These are phyloP conservation scores for Pseudevernia furfuracea DNA, from an alignment of 495 filamentous ascomycete species.

Conservation along the genomic window DNA sequence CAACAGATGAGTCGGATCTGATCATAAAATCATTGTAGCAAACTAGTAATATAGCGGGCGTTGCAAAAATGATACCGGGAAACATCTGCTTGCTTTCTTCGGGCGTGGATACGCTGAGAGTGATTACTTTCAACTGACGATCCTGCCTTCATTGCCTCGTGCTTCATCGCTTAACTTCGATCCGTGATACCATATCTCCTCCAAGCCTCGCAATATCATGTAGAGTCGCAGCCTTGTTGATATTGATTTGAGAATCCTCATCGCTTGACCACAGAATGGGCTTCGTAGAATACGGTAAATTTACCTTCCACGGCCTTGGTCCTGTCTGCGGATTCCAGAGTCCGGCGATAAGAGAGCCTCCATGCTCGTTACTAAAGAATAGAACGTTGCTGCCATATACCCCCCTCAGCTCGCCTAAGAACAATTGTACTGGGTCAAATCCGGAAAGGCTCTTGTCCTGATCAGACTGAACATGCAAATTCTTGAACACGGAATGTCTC, in stretches of 20 bases:
- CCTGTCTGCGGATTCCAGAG: constrained; percentile 70
- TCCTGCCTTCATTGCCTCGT: neutral
- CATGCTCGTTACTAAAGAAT: constrained; percentile 60
- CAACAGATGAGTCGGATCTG: constrained; percentile 23
- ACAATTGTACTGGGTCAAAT: constrained; percentile 42
- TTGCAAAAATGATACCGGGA: neutral
- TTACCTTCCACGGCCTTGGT: constrained; percentile 55
- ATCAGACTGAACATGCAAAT: constrained; percentile 41
- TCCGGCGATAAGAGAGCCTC: constrained; percentile 57
- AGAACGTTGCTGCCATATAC: constrained; percentile 57
- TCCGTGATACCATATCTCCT: constrained; percentile 36
- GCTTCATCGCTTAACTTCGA: constrained; percentile 30
- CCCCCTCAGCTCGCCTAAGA: constrained; percentile 52
- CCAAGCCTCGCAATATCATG: constrained; percentile 63
- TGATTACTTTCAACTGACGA: neutral
- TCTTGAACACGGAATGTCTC: constrained; percentile 54
- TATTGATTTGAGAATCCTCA: constrained; percentile 37
- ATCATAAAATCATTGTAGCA: neutral
- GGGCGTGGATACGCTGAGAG: neutral
- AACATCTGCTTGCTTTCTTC: neutral
- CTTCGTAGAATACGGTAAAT: constrained; percentile 59
- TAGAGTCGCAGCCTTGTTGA: constrained; percentile 68
- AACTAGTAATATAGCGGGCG: neutral
- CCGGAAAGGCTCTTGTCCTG: constrained; percentile 35
- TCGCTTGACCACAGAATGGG: constrained; percentile 34